Percentiles rank a stretch among this genome's conserved stretches.
Conservation (phyloP, 129 eudicot genomes). For the Solidago caesia region DNA sequence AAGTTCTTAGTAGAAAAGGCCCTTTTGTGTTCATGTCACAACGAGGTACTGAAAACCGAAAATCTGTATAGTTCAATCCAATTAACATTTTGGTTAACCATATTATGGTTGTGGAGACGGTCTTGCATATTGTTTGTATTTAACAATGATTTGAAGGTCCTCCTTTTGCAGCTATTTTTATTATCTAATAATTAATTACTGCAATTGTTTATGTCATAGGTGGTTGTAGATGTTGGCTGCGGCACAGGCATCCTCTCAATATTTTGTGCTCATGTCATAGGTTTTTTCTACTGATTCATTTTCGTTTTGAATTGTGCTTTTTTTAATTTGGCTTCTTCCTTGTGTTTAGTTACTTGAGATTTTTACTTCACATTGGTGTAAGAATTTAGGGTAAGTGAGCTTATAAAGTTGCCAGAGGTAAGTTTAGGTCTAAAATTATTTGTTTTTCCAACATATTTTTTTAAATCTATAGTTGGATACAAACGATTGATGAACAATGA, state of each 20-base stretch:
- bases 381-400: too few species aligned
- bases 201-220: conserved; percentile 48
- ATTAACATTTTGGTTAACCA: neutral
- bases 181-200: neutral
- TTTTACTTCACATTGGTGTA: too few species aligned
- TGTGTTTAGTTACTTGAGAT: too few species aligned
- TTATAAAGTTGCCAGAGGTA: too few species aligned
- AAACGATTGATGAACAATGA: too few species aligned
- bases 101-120: conserved; percentile 15
- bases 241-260: conserved; percentile 96
- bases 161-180: neutral
- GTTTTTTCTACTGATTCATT: too few species aligned
- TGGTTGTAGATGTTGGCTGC: conserved; percentile 97
- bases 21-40: neutral
- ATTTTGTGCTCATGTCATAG: conserved; percentile 73
- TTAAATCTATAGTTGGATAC: too few species aligned
- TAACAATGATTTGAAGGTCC: conserved; percentile 10
- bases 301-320: too few species aligned
- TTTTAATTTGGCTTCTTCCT: too few species aligned
- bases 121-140: conserved; percentile 9
- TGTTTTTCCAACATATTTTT: too few species aligned
- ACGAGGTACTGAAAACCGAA: neutral
- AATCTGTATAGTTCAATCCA: neutral
- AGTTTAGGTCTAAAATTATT: too few species aligned
- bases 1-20: neutral